Percentiles rank a stretch among this genome's conserved stretches.
Evolutionary conservation across 2,329 filamentous ascomycete genomes (phyloP).

Genomic region (Aureobasidium mangrovei): DNA sequence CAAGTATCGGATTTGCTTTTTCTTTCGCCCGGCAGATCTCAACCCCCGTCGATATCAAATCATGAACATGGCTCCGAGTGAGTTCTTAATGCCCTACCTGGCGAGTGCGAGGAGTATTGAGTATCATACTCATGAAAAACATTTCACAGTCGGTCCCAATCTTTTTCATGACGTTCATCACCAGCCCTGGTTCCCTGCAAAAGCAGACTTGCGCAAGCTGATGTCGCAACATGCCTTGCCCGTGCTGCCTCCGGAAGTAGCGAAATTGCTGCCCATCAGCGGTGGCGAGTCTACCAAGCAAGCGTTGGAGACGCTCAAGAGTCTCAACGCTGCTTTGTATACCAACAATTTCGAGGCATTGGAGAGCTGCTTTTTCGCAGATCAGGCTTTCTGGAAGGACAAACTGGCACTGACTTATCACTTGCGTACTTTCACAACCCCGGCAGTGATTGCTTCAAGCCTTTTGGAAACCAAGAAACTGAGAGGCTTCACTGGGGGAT

Average conservation of each 20-base stretch:
- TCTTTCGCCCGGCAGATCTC: too few species aligned
- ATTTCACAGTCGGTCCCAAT: too few species aligned
- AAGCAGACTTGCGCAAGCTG: background rate
- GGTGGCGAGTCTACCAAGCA: background rate
- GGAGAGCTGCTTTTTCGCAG: background rate
- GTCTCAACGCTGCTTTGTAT: background rate
- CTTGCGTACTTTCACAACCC: background rate
- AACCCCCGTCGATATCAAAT: too few species aligned
- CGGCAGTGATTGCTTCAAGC: background rate
- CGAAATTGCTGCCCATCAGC: too few species aligned
- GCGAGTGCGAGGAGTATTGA: too few species aligned
- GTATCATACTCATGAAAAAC: too few species aligned
- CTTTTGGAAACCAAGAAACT: background rate
- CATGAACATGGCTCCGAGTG: too few species aligned
- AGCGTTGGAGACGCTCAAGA: background rate
- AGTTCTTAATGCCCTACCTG: too few species aligned
- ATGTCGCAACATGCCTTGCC: background rate
- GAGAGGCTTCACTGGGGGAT: background rate
- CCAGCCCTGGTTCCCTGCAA: background rate
- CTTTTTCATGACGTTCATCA: too few species aligned
- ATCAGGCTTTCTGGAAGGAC: conserved; percentile 2
- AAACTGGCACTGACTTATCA: background rate
- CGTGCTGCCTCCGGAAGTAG: too few species aligned
- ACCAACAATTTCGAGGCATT: background rate
- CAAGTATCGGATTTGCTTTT: too few species aligned